phyloP scores from a whole-genome alignment of 345 rosid genomes.

The Gossypium arboreum region DNA sequence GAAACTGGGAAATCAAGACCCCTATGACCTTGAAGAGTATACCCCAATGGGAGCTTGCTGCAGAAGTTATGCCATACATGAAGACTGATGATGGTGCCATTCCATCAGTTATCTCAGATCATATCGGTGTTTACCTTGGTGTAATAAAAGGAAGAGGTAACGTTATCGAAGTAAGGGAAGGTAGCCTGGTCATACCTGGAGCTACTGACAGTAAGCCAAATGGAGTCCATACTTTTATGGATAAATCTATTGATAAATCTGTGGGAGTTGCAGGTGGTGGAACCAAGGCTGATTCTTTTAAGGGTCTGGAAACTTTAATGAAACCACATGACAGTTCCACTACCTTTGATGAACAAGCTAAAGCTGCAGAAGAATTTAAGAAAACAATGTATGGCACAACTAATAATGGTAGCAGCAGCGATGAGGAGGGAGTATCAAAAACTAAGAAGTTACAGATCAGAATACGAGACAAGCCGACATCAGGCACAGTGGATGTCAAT shows the following conservation, averaged over 20 bases:
- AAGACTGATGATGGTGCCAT: slow-evolving; percentile 87
- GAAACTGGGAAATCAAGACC: slow-evolving; percentile 97
- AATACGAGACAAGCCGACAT: slow-evolving; percentile 84
- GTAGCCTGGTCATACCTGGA: slow-evolving; percentile 59
- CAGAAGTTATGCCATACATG: slow-evolving; percentile 98
- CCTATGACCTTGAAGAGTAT: slow-evolving; percentile 76
- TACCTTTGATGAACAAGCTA: slow-evolving; percentile 79
- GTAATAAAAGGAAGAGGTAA: slow-evolving; percentile 91
- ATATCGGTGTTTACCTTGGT: slow-evolving; percentile 90
- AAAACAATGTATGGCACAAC: slow-evolving; percentile 77
- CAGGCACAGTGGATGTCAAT: slow-evolving; percentile 74
- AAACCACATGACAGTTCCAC: slow-evolving; percentile 36
- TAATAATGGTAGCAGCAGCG: slow-evolving; percentile 91
- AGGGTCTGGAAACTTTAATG: slow-evolving; percentile 78
- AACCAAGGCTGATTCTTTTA: slow-evolving; percentile 48
- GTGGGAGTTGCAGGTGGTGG: slow-evolving; percentile 45
- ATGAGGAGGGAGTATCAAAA: slow-evolving; percentile 76
- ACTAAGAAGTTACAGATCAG: slow-evolving; percentile 74
- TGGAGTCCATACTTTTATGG: slow-evolving; percentile 39
- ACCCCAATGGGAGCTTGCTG: slow-evolving; percentile 95
- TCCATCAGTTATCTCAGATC: slow-evolving; percentile 85
- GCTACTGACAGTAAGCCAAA: slow-evolving; percentile 42
- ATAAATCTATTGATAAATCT: slow-evolving; percentile 41
- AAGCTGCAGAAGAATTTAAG: slow-evolving; percentile 98
- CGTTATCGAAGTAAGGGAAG: slow-evolving; percentile 82